Evolutionary conservation across 805 yeast species (phyloP).

Genomic region (Lipomyces orientalis): DNA sequence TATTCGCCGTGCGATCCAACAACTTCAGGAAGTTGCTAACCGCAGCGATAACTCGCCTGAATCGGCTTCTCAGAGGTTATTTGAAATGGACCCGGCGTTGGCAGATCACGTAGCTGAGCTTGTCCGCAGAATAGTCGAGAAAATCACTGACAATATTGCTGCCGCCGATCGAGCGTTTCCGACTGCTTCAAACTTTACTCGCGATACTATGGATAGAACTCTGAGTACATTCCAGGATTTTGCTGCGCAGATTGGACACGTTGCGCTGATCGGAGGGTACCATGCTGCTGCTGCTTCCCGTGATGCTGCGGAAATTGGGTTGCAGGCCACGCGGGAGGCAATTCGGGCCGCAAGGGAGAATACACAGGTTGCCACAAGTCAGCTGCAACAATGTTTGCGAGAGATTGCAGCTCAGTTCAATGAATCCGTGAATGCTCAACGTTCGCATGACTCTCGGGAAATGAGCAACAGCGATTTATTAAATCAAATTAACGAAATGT

Average conservation of each 20-base stretch:
- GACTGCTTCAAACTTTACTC: constrained; percentile 9
- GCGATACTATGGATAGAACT: constrained; percentile 24
- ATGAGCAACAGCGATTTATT: constrained; percentile 6
- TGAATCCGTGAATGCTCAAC: constrained; percentile 1
- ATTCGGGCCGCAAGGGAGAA: constrained; percentile 26
- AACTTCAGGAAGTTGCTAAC: constrained; percentile 21
- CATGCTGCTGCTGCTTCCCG: constrained; percentile 25
- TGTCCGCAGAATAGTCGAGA: constrained; percentile 24
- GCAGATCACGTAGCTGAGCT: constrained; percentile 29
- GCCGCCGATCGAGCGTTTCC: constrained; percentile 11
- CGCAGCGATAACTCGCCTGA: background rate
- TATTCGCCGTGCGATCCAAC: constrained; percentile 24
- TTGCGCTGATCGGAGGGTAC: constrained; percentile 22
- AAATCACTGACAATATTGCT: constrained; percentile 15
- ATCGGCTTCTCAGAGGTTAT: background rate
- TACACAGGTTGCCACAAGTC: constrained; percentile 25
- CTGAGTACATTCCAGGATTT: constrained; percentile 25
- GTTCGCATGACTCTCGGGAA: background rate
- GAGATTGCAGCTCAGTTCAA: constrained; percentile 19
- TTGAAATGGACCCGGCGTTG: constrained; percentile 24
- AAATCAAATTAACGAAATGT: constrained; percentile 20
- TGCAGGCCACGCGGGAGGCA: constrained; percentile 27
- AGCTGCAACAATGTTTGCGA: constrained; percentile 23
- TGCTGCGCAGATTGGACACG: constrained; percentile 28
- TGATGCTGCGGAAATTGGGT: constrained; percentile 21